These are phyloP conservation scores for Physcomitrellopsis africana DNA, from an alignment of 225 moss, liverwort and hornwort genomes.

Conservation along the genomic window DNA sequence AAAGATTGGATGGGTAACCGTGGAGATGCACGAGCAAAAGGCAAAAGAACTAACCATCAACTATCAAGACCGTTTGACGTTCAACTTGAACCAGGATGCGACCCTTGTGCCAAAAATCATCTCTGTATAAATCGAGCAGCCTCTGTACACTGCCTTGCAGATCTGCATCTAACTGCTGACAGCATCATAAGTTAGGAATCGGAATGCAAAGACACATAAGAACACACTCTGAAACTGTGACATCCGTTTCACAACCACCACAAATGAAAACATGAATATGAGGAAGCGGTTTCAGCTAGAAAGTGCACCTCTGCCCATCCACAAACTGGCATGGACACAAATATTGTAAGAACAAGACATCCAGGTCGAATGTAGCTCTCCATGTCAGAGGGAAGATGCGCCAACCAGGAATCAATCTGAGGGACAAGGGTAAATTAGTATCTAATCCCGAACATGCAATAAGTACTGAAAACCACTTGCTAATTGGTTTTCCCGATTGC, in stretches of 20 bases:
- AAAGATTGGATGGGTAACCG: background rate
- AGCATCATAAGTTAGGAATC: conserved; percentile 8
- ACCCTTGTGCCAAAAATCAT: conserved; percentile 64
- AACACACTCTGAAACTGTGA: background rate
- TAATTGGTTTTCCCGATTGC: no score
- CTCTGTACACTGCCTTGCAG: conserved; percentile 51
- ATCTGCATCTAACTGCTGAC: conserved; percentile 53
- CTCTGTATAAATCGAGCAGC: conserved; percentile 35
- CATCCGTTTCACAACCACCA: background rate
- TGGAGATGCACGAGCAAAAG: background rate
- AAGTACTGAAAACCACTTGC: no score
- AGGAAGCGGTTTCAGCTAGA: background rate
- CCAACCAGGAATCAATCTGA: conserved; percentile 70
- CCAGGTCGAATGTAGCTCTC: conserved; percentile 75
- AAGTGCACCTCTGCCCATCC: conserved; percentile 54
- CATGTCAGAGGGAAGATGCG: conserved; percentile 66
- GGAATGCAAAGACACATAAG: background rate
- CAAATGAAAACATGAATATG: background rate
- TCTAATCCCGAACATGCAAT: no score
- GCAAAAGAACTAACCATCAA: conserved; percentile 50
- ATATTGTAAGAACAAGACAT: conserved; percentile 66
- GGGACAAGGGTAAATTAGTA: background rate
- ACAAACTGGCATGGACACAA: conserved; percentile 55
- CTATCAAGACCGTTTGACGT: conserved; percentile 52
- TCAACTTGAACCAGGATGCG: conserved; percentile 71